phyloP scores from a whole-genome alignment of 345 rosid genomes.

The Moricandia moricandioides region DNA sequence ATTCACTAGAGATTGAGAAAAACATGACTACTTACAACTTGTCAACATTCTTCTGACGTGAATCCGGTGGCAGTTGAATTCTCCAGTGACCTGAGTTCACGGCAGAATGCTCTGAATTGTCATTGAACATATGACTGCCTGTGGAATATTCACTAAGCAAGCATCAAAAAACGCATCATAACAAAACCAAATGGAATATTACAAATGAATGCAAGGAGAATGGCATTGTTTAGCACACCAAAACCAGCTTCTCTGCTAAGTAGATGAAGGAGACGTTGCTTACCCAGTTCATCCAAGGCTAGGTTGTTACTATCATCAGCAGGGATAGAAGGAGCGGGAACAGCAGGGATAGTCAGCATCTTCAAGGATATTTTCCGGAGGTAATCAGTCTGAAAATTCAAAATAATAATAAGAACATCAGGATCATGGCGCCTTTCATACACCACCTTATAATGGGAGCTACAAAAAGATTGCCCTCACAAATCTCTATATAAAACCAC shows the following conservation, averaged over 20 bases:
- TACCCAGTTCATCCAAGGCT: slow-evolving; percentile 24
- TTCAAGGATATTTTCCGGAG: not conserved
- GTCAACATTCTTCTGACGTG: slow-evolving; percentile 46
- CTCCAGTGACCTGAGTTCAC: slow-evolving; percentile 57
- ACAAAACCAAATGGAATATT: not conserved
- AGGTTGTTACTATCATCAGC: slow-evolving; percentile 45
- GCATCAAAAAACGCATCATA: not conserved
- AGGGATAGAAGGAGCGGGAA: slow-evolving; percentile 25
- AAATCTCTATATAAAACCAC: not conserved
- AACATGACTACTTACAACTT: slow-evolving; percentile 39
- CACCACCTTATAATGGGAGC: not conserved
- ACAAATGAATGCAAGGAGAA: not conserved
- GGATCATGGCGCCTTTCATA: not conserved
- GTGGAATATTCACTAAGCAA: not conserved
- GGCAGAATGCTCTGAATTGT: slow-evolving; percentile 44
- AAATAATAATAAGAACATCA: not conserved
- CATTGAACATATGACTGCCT: not conserved
- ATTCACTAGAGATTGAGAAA: not conserved
- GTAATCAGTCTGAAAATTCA: not conserved
- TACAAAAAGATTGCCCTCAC: not conserved
- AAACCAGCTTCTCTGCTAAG: not conserved
- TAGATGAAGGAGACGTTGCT: not conserved
- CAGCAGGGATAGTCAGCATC: slow-evolving; percentile 27
- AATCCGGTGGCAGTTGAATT: slow-evolving; percentile 42
- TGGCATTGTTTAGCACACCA: not conserved